Evolutionary conservation across 345 rosid species (phyloP), one percentile per base, ranked within the genome.

Genomic region (Syzygium aromaticum): DNA sequence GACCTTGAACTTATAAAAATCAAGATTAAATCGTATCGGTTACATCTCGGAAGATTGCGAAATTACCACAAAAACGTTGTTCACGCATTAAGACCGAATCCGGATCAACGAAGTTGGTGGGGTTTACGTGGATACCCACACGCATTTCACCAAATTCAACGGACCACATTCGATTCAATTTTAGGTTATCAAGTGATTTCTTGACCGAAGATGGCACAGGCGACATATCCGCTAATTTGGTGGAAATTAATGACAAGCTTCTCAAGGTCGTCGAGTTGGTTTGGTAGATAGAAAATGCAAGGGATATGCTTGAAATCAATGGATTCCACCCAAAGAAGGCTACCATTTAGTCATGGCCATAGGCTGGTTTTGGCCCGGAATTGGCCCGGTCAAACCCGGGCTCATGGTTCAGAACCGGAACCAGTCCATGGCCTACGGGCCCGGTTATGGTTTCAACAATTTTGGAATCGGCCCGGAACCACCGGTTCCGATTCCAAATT

Each of bases 81-180:
- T 40, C 43, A 4, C 9, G 33, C 19, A 0, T 73, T 3, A 12
- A 73, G 1, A 3, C 2, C 43, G 14, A 19, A 6, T 73, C 0
- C 0, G 6, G 3, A 6, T 17, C 46, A 9, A 33, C 1, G 0
- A 3, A 73, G 38, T 38, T 21, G 49, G 23, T 10, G 49, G 2
- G 1, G 19, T 33, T 17, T 8, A 43, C 11, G 11, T 73, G 49
- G 6, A 11, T 73, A 19, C 12, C 46, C 80, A 19, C 49, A 3
- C 10, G 12, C 10, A 2, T 73, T 19, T 33, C 14, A 9, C 11
- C 8, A 2, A 2, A 73, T 38, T 1, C 13, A 0, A 19, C 3
- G 1, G 13, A 2, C 9, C 6, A 4, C 3, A 33, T 67, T 33
- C 2, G 23, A 33, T 19, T 33, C 2, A 1, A 27, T 59, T 11